Evolutionary conservation across 805 yeast species (phyloP).

Genomic region (Candida hungchunana): DNA sequence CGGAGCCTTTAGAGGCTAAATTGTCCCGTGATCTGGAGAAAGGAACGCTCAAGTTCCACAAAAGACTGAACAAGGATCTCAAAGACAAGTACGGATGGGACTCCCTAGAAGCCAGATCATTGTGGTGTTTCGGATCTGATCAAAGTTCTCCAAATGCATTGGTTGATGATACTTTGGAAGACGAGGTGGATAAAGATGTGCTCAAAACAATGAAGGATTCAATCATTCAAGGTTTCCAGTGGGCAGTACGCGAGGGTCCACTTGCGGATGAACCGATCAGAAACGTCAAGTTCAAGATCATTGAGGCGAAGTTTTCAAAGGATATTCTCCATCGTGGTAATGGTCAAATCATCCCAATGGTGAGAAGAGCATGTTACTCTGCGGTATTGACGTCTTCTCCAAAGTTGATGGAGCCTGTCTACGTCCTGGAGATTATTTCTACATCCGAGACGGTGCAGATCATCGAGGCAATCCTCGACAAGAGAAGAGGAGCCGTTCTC

Average conservation of each 20-base stretch:
- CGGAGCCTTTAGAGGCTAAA: conserved; percentile 64
- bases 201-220: conserved; percentile 46
- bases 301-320: conserved; percentile 52
- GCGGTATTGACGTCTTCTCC: conserved; percentile 79
- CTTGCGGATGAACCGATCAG: conserved; percentile 81
- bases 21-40: conserved; percentile 53
- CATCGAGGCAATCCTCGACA: conserved; percentile 46
- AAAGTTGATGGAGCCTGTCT: conserved; percentile 76
- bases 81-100: conserved; percentile 72
- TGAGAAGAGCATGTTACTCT: conserved; percentile 78
- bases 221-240: conserved; percentile 72
- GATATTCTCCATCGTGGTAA: conserved; percentile 47
- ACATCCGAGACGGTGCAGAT: conserved; percentile 44
- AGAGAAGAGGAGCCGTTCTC: conserved; percentile 65
- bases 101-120: conserved; percentile 71
- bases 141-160: conserved; percentile 48
- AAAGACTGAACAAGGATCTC: conserved; percentile 48
- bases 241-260: conserved; percentile 87
- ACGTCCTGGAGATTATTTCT: conserved; percentile 55
- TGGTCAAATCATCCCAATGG: conserved; percentile 77
- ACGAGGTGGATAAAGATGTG: conserved; percentile 57
- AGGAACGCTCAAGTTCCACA: conserved; percentile 35
- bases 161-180: conserved; percentile 69
- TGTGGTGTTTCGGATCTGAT: conserved; percentile 74
- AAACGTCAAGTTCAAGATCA: conserved; percentile 63